Base-by-base conservation (phyloP, 768 basidiomycete genomes). In the Kondoa subrosea region DNA sequence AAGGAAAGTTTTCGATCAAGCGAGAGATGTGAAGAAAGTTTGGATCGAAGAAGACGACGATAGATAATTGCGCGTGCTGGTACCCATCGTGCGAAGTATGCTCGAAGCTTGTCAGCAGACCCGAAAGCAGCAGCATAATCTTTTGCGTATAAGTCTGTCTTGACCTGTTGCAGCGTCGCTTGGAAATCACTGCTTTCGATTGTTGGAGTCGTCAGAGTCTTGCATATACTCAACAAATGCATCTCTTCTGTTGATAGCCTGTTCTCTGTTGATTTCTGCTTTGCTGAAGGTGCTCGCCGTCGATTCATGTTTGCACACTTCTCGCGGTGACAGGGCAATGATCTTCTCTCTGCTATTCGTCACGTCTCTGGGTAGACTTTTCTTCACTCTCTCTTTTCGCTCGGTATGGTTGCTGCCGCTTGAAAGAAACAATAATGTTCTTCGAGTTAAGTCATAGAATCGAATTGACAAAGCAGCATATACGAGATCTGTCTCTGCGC, bases 111-210 rank as follows among this genome's bases (percentile, higher is more conserved):
- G 21, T 56, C 69, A 26, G 34, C 56, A 29, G 56, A 34, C 4
- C 68, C 69, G 30, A 74, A 74, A 16, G 74, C 74, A 4, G 17
- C 31, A 29, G 66, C 62, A 68, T 74, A 74, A 16, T 73, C 68
- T 29, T 71, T 69, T 34, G 68, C 50, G 70, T 67, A 74, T 1
- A 74, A 67, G n/a, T 69, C 67, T 0, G 63, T 66, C 56, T 74
- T 74, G 58, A 74, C 67, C 25, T 62, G 65, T 50, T 74, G 74
- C 0, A 74, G 65, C 2, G 56, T 56, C 2, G 57, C 29, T n/a
- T 56, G 67, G 29, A 69, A 40, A 25, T 67, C 66, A 1, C n/a
- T 40, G 40, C 63, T 31, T 66, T 57, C 32, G 32, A 67, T 59
- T 4, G 69, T 59, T 21, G 27, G 58, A 3, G 61, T 8, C 21